A percentile compares a stretch with the other conserved stretches of the same genome.
These are phyloP conservation scores for Penicillium sp. DNA, from an alignment of 2,329 filamentous ascomycete genomes.

Conservation along the genomic window DNA sequence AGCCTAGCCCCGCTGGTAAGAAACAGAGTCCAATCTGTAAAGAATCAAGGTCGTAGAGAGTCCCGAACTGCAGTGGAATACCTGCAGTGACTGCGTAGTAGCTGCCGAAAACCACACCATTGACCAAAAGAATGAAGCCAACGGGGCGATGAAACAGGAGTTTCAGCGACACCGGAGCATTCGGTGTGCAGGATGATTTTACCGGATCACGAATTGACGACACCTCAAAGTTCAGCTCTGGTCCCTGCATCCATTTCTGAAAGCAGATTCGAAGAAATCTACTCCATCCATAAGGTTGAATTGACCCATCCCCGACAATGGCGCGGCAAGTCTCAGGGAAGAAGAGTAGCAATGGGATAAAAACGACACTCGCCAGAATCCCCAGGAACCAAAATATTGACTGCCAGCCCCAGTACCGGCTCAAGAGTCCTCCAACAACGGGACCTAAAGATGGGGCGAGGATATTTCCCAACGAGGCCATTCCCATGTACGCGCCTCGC, in stretches of 20 bases:
- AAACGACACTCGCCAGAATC: constrained; percentile 38
- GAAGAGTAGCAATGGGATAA: constrained; percentile 24
- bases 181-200: constrained; percentile 17
- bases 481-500: constrained; percentile 44
- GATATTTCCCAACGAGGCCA: constrained; percentile 29
- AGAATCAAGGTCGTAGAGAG: constrained; percentile 44
- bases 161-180: constrained; percentile 32
- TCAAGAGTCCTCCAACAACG: constrained; percentile 51
- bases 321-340: constrained; percentile 38
- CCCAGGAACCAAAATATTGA: constrained; percentile 56
- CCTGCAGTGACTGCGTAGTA: constrained; percentile 46
- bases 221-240: background rate
- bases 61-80: constrained; percentile 44
- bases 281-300: constrained; percentile 30
- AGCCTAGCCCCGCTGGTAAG: constrained; percentile 29
- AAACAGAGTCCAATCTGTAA: constrained; percentile 43
- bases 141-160: constrained; percentile 35
- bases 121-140: constrained; percentile 33
- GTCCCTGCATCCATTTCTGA: background rate
- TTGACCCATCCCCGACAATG: constrained; percentile 35
- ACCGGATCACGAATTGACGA: background rate
- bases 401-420: constrained; percentile 51
- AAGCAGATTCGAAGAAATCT: constrained; percentile 20
- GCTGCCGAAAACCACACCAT: constrained; percentile 43
- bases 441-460: constrained; percentile 52